Evolutionary conservation across 306 rosid species (phyloP), one percentile per base, ranked within the genome.

Genomic region (Cucumis hystrix): DNA sequence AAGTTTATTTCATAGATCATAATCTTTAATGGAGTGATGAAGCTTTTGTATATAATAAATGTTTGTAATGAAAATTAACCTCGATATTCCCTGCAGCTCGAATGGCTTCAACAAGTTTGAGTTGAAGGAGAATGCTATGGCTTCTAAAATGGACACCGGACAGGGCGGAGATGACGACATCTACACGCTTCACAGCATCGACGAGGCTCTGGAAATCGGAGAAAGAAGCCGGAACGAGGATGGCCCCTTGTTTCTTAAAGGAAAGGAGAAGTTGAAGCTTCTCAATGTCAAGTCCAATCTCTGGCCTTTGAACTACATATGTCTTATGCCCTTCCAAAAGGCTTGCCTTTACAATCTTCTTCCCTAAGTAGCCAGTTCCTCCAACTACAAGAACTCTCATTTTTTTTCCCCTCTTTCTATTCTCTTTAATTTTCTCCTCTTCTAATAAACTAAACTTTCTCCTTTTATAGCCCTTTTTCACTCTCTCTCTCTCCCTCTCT

Each of bases 311-410:
- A 76, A 94, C 83, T 62, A 94, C 88, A 61, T 60, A 92, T 41
- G 97, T 92, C 23, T 78, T 84, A 51, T 94, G 89, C 28, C 98
- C 97, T 6, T 87, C 79, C 64, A 82, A 89, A 8, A 94, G 74
- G 75, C 96, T 82, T 33, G 96, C 97, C 63, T 54, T 85, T 18
- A 94, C 97, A 0, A 94, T 85, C 59, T 93, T 89, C 86, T 81
- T 84, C 13, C 97, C 97, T 1, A 94, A 10, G 73, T 92, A 94
- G 6, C 98, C 96, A 1, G 87, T 91, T 1, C 96, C 96, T 7
- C 98, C 97, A 15, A 94, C 95, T 39, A 94, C 88, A 16, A 94
- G 88, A 80, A 91, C 95, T 83, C 87, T 90, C 82, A 91, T 85
- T 49, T 43, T 41, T 28, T 47, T 17, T n/a, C 39, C 21, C 21